Base-by-base conservation (phyloP, 2,329 filamentous ascomycete genomes). In the Botrytis medusae region DNA sequence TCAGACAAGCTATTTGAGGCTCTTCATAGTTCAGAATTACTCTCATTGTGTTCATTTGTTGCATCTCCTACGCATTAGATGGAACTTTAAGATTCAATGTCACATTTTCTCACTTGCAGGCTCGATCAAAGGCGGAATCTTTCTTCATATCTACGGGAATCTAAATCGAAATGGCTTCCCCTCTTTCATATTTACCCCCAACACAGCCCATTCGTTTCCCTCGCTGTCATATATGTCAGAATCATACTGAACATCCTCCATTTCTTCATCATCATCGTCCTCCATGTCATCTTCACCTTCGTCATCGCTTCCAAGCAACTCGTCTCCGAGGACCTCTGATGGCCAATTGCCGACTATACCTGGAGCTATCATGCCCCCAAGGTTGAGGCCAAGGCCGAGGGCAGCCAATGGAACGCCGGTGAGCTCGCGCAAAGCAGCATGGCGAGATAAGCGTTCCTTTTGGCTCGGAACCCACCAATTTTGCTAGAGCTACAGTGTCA, bases 201-300 rank as follows among this genome's bases (percentile, higher is more conserved):
- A 34, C 0, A 7, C 37, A 12, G 46, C 32, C 40, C 22, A 32
- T 2, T 74, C 68, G 29, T 74, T 70, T 37, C 74, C 75, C 76
- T 72, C 80, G 77, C 5, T 60, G 14, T 69, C 40, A 2, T 69
- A 51, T 2, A 40, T 20, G 0, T 60, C 46, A 0, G 14, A 37
- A 2, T 51, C 34, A 8, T 40, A 29, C 2, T 54, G 12, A 9
- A 42, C 34, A 9, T 69, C 48, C 16, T 59, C 46, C 14, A 14
- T 10, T 12, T 4, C 20, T 20, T 40, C 67, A 8, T 54, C 67
- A 8, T 54, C 22, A 34, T 59, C 51, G 4, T 69, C 51, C 14
- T 69, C 25, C 34, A 57, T 57, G 3, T n/a, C 8, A 0, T 40
- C 62, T 25, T 61, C 71, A 14, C 42, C 37, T 40, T 61, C 63